A percentile compares a stretch with the other conserved stretches of the same genome.
Evolutionary conservation across 768 basidiomycete species (phyloP).

Genomic region (Naganishia vaughanmartiniae): DNA sequence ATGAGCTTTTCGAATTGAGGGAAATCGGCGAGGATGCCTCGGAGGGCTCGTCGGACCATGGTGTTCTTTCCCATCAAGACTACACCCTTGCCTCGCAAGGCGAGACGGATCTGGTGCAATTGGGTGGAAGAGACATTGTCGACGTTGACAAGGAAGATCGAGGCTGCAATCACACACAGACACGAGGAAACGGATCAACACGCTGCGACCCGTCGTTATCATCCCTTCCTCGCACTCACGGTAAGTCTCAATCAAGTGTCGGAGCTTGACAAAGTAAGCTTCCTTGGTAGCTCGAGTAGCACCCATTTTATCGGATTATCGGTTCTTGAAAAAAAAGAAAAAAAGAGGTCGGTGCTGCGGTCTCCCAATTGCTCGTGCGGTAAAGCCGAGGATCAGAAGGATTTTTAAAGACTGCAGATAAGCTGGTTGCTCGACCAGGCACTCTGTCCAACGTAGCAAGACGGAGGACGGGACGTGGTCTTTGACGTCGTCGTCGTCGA

Average conservation of each 20-base stretch:
- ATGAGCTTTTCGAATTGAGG: constrained; percentile 96
- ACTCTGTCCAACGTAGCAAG: background rate
- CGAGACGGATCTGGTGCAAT: constrained; percentile 59
- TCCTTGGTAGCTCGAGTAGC: constrained; percentile 84
- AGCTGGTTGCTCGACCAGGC: constrained; percentile 23
- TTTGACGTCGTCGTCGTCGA: background rate
- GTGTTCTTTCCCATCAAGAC: constrained; percentile 99
- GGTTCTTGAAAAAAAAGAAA: constrained; percentile 35
- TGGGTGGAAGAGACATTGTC: constrained; percentile 99
- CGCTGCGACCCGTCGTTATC: background rate
- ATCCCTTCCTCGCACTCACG: constrained; percentile 59
- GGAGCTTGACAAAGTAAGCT: constrained; percentile 86
- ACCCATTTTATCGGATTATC: constrained; percentile 68
- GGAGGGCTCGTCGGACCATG: constrained; percentile 98
- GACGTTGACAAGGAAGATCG: constrained; percentile 98
- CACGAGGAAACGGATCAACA: background rate
- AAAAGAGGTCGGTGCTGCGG: constrained; percentile 32
- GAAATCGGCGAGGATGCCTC: constrained; percentile 79
- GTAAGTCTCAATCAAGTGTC: constrained; percentile 84
- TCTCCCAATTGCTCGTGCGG: constrained; percentile 48
- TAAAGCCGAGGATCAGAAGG: constrained; percentile 42
- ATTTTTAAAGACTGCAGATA: constrained; percentile 49
- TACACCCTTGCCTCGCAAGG: constrained; percentile 92
- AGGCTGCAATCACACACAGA: constrained; percentile 61
- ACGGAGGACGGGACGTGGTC: constrained; percentile 3